Percentiles rank a stretch among this genome's conserved stretches.
Conservation (phyloP, 495 filamentous ascomycete genomes). For the Penicillium verhagenii region DNA sequence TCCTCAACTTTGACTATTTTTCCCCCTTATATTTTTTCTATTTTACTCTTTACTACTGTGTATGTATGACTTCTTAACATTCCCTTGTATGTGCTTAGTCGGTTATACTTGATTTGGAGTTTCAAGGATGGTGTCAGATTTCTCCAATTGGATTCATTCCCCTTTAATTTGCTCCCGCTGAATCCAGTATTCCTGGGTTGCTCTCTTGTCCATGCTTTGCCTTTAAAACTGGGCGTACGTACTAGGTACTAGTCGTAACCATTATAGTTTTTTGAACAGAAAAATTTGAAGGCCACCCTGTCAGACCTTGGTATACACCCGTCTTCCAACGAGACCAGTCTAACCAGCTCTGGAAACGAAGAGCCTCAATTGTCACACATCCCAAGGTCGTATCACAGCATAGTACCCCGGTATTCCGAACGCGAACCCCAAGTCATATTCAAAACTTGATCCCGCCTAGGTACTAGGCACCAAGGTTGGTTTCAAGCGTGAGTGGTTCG, state of each 20-base stretch:
- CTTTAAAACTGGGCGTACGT: not conserved
- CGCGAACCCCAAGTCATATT: too few species aligned
- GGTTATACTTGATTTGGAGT: not conserved
- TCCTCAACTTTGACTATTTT: too few species aligned
- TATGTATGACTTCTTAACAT: not conserved
- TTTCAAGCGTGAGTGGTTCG: not conserved
- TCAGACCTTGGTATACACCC: not conserved
- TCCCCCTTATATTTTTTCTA: too few species aligned
- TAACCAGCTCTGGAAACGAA: too few species aligned
- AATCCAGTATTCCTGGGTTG: not conserved
- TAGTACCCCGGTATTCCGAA: too few species aligned
- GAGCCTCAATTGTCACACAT: too few species aligned
- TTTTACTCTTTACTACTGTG: conserved; percentile 7
- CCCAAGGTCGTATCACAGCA: too few species aligned
- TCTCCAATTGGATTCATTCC: not conserved
- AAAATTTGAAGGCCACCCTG: not conserved
- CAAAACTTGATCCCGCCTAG: too few species aligned
- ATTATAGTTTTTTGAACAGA: too few species aligned
- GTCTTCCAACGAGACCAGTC: too few species aligned
- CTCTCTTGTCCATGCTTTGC: not conserved
- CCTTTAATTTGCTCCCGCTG: not conserved
- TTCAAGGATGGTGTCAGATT: not conserved
- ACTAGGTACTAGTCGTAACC: too few species aligned
- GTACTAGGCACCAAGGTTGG: too few species aligned
- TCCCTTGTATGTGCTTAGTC: conserved; percentile 13